Base-by-base conservation (phyloP, 345 rosid species). In the Lepidium africanum region DNA sequence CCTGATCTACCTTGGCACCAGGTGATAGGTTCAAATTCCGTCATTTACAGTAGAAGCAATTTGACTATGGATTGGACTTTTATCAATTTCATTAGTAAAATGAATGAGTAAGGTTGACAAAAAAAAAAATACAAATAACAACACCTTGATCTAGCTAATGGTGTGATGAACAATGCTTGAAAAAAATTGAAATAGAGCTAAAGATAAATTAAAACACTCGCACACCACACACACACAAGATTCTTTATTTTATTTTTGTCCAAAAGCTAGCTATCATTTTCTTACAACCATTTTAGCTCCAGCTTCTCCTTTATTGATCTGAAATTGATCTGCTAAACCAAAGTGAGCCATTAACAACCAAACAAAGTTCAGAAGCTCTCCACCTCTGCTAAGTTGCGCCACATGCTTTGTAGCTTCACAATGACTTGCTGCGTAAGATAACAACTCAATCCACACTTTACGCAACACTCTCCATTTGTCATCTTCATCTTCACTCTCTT, bases 261-360 rank as follows among this genome's bases (percentile, higher is more conserved):
- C 32, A 1, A n/a, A 36, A 36, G 32, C 32, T 10, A 67, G 21
- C 13, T 12, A 25, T 47, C 19, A 47, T 10, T 69, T 75, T 32
- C 77, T 72, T 27, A 80, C 79, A 48, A 85, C 70, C 45, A 83
- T 59, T 74, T 86, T 86, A 16, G 82, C 85, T 66, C 86, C 61
- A n/a, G 77, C 81, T 63, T 76, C 80, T 27, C 82, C 81, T 55
- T 78, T 75, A 1, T 87, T 82, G 25, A 77, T 81, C 69, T 83
- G 87, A 77, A 81, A 83, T 76, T 83, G 84, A 38, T 73, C 75
- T 3, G 78, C 82, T 35, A 76, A 67, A 25, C 82, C 85, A 23
- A 79, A 69, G 56, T 79, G 79, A 5, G 73, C 79, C 85, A 81
- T 79, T 3, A 79, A 67, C 54, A 81, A 66, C 67, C 75, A 67